Evolutionary conservation across 768 basidiomycete genomes (phyloP).

Genomic region (Sarcodon sp.): DNA sequence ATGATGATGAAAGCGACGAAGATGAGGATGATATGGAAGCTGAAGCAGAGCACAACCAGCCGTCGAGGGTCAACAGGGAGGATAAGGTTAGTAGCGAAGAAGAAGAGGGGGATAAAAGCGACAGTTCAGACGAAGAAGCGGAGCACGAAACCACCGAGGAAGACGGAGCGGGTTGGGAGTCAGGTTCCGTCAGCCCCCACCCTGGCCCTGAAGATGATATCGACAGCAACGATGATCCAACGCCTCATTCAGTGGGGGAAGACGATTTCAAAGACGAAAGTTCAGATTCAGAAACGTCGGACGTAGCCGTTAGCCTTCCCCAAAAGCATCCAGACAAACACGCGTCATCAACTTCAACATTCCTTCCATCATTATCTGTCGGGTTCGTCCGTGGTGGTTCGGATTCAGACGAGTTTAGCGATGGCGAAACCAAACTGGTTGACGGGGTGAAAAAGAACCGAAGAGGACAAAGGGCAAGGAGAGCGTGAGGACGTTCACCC

Average conservation of each 20-base stretch:
- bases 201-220: conserved; percentile 9
- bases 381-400: conserved; percentile 78
- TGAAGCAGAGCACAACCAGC: not conserved
- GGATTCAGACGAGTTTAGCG: conserved; percentile 66
- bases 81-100: not conserved
- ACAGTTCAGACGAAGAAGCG: conserved; percentile 2
- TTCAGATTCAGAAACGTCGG: conserved; percentile 8
- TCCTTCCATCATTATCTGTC: conserved; percentile 80
- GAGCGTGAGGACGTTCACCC: conserved; percentile 55
- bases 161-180: conserved; percentile 21
- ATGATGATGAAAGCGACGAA: conserved; percentile 13
- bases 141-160: conserved; percentile 6
- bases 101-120: conserved; percentile 1
- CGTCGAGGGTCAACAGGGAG: not conserved
- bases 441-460: conserved; percentile 58
- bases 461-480: conserved; percentile 85
- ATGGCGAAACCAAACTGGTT: conserved; percentile 33
- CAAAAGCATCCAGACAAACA: conserved; percentile 1
- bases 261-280: not conserved
- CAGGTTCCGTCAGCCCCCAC: conserved; percentile 13
- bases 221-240: conserved; percentile 8
- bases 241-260: not conserved
- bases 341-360: conserved; percentile 29
- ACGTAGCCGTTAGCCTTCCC: conserved; percentile 3
- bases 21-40: conserved; percentile 7